Evolutionary conservation across 768 basidiomycete species (phyloP).

Genomic region (Coprinopsis sp.): DNA sequence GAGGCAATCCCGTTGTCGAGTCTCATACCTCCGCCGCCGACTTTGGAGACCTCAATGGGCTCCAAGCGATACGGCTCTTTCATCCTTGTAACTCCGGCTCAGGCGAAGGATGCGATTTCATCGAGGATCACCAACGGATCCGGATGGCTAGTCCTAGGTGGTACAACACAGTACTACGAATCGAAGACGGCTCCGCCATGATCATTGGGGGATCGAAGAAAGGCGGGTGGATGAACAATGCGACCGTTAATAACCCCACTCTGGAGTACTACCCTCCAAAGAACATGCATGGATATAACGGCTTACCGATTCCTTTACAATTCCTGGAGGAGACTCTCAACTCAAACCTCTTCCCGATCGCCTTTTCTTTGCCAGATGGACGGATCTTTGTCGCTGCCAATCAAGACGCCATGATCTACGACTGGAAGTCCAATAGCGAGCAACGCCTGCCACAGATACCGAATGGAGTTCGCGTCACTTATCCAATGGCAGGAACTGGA

Average conservation of each 20-base stretch:
- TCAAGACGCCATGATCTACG: conserved; percentile 73
- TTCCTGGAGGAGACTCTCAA: conserved; percentile 71
- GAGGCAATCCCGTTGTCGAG: conserved; percentile 76
- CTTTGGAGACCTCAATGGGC: conserved; percentile 71
- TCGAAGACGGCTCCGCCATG: conserved; percentile 77
- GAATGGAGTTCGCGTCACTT: conserved; percentile 75
- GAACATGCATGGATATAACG: conserved; percentile 58
- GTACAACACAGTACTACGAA: conserved; percentile 71
- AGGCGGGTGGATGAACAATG: conserved; percentile 86
- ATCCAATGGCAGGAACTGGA: conserved; percentile 76
- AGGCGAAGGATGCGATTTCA: conserved; percentile 51
- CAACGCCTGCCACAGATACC: conserved; percentile 61
- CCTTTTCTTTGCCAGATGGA: conserved; percentile 66
- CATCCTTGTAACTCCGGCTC: conserved; percentile 54
- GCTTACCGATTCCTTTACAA: conserved; percentile 56
- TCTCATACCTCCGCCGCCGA: conserved; percentile 60
- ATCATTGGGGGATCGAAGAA: conserved; percentile 78
- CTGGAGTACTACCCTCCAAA: conserved; percentile 83
- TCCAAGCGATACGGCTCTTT: conserved; percentile 70
- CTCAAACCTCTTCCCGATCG: conserved; percentile 80
- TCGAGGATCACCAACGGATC: conserved; percentile 58
- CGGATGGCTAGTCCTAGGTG: conserved; percentile 77
- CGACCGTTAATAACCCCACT: conserved; percentile 75
- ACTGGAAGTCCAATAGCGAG: conserved; percentile 65
- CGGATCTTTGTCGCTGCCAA: conserved; percentile 75